These are phyloP conservation scores for Casuarina equisetifolia DNA, from an alignment of 306 rosid genomes.

Conservation along the genomic window DNA sequence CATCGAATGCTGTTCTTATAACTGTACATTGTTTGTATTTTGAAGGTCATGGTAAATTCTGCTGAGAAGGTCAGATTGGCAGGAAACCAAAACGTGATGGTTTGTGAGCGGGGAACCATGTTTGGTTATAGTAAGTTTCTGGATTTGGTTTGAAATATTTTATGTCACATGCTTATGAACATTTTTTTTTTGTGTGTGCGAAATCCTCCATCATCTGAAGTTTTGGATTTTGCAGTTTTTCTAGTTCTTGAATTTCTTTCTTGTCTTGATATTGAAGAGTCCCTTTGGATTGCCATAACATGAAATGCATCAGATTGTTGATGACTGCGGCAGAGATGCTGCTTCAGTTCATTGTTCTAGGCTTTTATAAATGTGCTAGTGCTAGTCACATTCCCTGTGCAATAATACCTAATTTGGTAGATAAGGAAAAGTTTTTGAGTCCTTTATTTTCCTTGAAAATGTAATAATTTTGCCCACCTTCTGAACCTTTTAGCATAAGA, in stretches of 20 bases:
- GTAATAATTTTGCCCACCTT: not conserved
- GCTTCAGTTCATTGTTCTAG: constrained; percentile 1
- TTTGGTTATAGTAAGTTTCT: constrained; percentile 94
- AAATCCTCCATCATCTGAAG: not conserved
- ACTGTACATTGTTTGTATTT: constrained; percentile 21
- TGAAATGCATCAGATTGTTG: not conserved
- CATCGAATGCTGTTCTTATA: constrained; percentile 19
- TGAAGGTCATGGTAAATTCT: constrained; percentile 87
- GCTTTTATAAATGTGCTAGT: constrained; percentile 18
- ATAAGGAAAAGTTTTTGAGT: not conserved
- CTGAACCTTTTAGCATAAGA: not conserved
- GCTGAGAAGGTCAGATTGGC: constrained; percentile 91
- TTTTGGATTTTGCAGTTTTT: constrained; percentile 6
- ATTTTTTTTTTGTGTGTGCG: not conserved
- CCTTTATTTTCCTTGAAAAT: not conserved
- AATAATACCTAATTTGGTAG: not conserved
- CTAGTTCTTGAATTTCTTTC: not conserved
- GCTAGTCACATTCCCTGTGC: constrained; percentile 12
- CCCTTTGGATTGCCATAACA: constrained; percentile 10
- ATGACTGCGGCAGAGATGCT: not conserved
- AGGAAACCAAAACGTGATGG: constrained; percentile 96
- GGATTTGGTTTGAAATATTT: constrained; percentile 13
- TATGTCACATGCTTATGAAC: constrained; percentile 14
- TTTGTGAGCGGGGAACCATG: constrained; percentile 98
- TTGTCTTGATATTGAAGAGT: constrained; percentile 9